Percentiles rank a stretch among this genome's conserved stretches.
phyloP scores from a whole-genome alignment of 164 flowering plant genomes.

The Aristolochia fimbriata region DNA sequence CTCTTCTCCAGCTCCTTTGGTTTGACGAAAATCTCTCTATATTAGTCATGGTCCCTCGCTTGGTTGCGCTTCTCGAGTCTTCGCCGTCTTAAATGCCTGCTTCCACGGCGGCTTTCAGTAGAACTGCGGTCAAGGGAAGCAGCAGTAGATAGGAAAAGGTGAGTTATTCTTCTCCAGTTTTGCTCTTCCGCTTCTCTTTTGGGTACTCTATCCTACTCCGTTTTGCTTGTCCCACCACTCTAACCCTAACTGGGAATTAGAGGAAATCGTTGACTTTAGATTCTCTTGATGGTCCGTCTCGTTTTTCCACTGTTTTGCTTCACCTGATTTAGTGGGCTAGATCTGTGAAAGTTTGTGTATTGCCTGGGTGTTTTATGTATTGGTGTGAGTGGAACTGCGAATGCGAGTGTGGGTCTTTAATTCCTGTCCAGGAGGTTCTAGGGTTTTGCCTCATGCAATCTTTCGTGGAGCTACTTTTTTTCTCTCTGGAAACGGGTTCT shows the following conservation, averaged over 20 bases:
- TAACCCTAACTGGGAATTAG: not conserved
- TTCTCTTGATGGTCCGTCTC: not conserved
- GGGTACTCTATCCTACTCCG: not conserved
- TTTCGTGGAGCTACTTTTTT: too few species aligned
- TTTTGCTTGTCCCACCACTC: too few species aligned
- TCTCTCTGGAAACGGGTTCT: too few species aligned
- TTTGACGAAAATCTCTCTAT: not conserved
- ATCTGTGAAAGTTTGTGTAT: too few species aligned
- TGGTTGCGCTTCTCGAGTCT: not conserved
- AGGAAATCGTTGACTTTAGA: not conserved
- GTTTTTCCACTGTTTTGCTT: too few species aligned
- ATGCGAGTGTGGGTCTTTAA: too few species aligned
- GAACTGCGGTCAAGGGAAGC: conserved; percentile 2
- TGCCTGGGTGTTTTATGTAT: too few species aligned
- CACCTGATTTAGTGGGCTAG: too few species aligned
- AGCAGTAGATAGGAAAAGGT: conserved; percentile 1
- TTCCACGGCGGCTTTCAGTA: not conserved
- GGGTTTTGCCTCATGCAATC: too few species aligned
- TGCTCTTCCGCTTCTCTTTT: not conserved
- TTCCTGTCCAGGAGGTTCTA: too few species aligned
- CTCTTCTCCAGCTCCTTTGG: not conserved
- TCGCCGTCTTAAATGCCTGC: not conserved
- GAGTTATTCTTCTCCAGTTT: not conserved
- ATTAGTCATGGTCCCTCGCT: not conserved
- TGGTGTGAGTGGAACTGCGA: too few species aligned